Evolutionary conservation across 306 rosid species (phyloP).

Genomic region (Erythrophleum fordii): DNA sequence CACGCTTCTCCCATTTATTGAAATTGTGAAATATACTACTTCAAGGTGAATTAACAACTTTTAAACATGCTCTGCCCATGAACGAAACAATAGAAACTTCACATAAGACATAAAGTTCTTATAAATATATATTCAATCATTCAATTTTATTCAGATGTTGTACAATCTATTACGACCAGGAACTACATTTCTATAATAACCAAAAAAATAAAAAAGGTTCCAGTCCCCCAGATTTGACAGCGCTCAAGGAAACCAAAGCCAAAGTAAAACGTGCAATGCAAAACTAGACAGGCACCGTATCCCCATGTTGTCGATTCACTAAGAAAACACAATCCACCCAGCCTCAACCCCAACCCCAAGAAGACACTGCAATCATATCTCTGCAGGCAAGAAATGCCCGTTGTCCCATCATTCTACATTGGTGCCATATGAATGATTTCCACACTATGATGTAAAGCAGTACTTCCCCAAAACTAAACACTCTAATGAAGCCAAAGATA

Average conservation of each 20-base stretch:
- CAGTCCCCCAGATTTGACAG: not conserved
- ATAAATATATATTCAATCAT: conserved; percentile 27
- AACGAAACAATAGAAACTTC: not conserved
- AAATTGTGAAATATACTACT: not conserved
- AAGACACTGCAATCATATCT: conserved; percentile 21
- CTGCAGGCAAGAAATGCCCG: conserved; percentile 30
- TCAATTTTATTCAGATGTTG: not conserved
- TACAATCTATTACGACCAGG: not conserved
- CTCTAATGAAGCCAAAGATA: conserved; percentile 27
- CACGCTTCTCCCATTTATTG: too few relatives aligned
- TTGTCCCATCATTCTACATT: conserved; percentile 22
- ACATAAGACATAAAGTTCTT: not conserved
- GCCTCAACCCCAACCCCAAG: conserved; percentile 23
- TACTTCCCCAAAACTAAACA: conserved; percentile 40
- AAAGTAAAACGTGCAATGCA: conserved; percentile 32
- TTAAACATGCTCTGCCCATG: not conserved
- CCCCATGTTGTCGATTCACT: conserved; percentile 45
- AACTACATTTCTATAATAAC: not conserved
- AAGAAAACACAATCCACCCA: conserved; percentile 28
- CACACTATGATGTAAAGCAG: conserved; percentile 33
- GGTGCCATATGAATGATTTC: conserved; percentile 31
- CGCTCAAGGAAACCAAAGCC: conserved; percentile 33
- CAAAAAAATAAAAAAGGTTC: conserved; percentile 27
- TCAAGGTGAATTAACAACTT: not conserved
- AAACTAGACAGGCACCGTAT: conserved; percentile 22